A percentile compares a stretch with the other conserved stretches of the same genome.
These are phyloP conservation scores for Pistacia integerrima DNA, from an alignment of 345 rosid species.

Conservation along the genomic window DNA sequence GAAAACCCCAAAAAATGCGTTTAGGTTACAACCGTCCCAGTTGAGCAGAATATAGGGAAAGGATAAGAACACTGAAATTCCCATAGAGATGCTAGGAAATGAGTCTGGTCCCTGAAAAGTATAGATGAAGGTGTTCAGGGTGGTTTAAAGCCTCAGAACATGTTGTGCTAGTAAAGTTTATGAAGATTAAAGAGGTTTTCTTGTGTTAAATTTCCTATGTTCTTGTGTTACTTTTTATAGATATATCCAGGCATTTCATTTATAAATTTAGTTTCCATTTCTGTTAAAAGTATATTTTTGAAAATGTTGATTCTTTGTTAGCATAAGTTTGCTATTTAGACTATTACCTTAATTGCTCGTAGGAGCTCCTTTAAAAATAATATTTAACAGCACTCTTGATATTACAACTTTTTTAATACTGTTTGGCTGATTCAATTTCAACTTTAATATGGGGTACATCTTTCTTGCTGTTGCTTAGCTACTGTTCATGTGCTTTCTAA, in stretches of 20 bases:
- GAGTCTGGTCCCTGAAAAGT: neutral
- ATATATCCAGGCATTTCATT: neutral
- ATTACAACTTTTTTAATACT: neutral
- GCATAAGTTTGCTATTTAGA: neutral
- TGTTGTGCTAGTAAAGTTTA: neutral
- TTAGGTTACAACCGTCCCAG: neutral
- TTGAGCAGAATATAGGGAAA: neutral
- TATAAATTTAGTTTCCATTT: neutral
- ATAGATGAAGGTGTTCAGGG: too few relatives aligned
- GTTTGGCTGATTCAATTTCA: neutral
- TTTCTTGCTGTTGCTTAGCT: neutral
- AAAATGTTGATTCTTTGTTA: neutral
- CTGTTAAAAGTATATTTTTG: neutral
- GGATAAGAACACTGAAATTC: too few relatives aligned
- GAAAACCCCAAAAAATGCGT: too few relatives aligned
- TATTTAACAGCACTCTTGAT: too few relatives aligned
- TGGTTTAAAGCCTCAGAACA: too few relatives aligned
- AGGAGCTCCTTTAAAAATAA: neutral
- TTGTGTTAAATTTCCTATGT: neutral
- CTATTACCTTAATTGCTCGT: neutral
- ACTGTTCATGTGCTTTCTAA: neutral
- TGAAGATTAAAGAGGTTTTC: neutral
- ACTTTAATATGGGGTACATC: neutral
- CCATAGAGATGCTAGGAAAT: neutral
- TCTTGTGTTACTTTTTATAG: neutral